Evolutionary conservation across 805 yeast species (phyloP), one percentile per base, ranked within the genome.

Genomic region (Lipomyces chichibuensis): DNA sequence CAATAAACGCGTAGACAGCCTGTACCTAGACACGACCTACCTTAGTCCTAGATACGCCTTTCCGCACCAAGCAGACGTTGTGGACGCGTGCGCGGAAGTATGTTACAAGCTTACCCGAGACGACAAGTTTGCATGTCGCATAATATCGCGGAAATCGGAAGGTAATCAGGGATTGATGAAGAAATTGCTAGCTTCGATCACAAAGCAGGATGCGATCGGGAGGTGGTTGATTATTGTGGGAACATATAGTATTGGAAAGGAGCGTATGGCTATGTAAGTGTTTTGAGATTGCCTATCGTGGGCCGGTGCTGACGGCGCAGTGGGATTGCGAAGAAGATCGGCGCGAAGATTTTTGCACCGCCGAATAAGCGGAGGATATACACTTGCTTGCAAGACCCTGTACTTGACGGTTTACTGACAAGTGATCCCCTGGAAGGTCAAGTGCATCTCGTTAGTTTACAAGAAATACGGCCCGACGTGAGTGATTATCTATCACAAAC

Each of bases 161-260:
- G 49, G 49, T 3, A 51, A 51, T 14, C 49, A 27, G 13, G 49
- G 57, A 9, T n/a, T 33, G 51, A 39, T 27, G 43, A 60, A 33
- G 57, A 51, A 17, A 46, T 51, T 61, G 58, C 61, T 55, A 39
- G 53, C 55, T 13, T 43, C 60, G 13, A 58, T 13, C 25, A 49
- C 51, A 20, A 64, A 58, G 39, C 65, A 55, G 52, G 69, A 27
- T 23, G 29, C 57, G 9, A 29, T 60, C 13, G 67, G 80, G 65
- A 81, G 82, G 64, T 81, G 83, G 66, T 77, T 90, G 67, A 84
- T 88, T 8, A 79, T 90, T 9, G 87, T 95, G 17, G 98, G 98
- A 0, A 88, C 97, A 0, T 95, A 95, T 76, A 85, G 93, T 1
- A 92, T 95, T 51, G 99, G 99, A 2, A 95, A 95, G 75, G 99